Conservation (phyloP, 2,329 filamentous ascomycete species). For the Pochonia chlamydosporia region DNA sequence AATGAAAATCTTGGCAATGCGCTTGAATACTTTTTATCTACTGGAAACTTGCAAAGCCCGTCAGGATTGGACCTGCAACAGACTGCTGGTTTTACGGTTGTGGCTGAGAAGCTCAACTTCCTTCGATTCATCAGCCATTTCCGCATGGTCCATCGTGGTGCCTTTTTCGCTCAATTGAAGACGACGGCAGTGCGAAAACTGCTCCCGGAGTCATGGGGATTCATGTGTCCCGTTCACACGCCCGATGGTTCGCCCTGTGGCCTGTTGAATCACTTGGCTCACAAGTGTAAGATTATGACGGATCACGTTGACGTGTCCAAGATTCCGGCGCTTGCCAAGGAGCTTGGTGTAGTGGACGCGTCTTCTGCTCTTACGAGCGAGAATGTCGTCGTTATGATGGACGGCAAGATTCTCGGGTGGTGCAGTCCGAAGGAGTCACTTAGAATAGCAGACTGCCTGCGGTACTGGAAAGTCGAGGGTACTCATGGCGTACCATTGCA, state of each 20-base stretch:
- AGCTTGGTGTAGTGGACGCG: constrained; percentile 70
- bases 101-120: constrained; percentile 98
- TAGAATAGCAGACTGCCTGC: constrained; percentile 76
- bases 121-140: constrained; percentile 98
- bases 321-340: constrained; percentile 66
- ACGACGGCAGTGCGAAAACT: constrained; percentile 96
- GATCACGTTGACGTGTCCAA: constrained; percentile 66
- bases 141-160: constrained; percentile 97
- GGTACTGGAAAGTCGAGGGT: constrained; percentile 94
- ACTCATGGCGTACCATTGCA: constrained; percentile 72
- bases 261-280: constrained; percentile 87
- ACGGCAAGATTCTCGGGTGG: constrained; percentile 86
- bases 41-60: constrained; percentile 85
- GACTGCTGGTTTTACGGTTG: constrained; percentile 88
- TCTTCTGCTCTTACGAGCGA: constrained; percentile 77
- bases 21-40: constrained; percentile 93
- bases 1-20: constrained; percentile 85
- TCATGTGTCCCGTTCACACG: constrained; percentile 94
- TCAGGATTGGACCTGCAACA: constrained; percentile 94
- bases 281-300: constrained; percentile 89
- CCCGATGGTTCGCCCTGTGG: constrained; percentile 95
- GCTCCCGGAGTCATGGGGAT: constrained; percentile 95
- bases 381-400: constrained; percentile 82
- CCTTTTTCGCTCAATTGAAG: constrained; percentile 96
- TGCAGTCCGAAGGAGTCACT: constrained; percentile 80